Evolutionary conservation across 2,329 filamentous ascomycete species (phyloP).

Genomic region (Ceratocystis diversiconidia): DNA sequence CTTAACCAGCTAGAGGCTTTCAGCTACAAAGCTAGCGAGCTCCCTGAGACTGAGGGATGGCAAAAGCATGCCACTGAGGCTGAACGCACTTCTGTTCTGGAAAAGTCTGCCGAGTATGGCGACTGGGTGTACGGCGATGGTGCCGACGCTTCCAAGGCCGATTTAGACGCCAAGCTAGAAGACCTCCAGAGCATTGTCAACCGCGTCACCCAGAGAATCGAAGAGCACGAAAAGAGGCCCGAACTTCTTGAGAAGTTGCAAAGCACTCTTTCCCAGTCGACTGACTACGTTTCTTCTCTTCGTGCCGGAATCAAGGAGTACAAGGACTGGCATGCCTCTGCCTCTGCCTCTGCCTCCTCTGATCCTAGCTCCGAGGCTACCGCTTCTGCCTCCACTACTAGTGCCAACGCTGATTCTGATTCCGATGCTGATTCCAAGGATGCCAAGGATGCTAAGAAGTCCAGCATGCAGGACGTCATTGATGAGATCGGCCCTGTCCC

Average conservation of each 20-base stretch:
- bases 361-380: constrained; percentile 29
- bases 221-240: constrained; percentile 59
- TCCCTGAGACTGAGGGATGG: constrained; percentile 66
- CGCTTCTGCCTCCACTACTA: constrained; percentile 29
- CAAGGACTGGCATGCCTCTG: constrained; percentile 44
- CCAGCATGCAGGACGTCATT: constrained; percentile 32
- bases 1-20: constrained; percentile 87
- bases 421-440: constrained; percentile 29
- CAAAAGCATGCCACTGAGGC: constrained; percentile 53
- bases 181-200: constrained; percentile 62
- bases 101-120: constrained; percentile 53
- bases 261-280: constrained; percentile 55
- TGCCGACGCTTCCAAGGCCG: constrained; percentile 56
- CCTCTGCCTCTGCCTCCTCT: constrained; percentile 32
- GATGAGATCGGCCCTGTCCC: constrained; percentile 40
- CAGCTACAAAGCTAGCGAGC: constrained; percentile 76
- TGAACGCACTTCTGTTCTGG: constrained; percentile 51
- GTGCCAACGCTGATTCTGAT: constrained; percentile 40
- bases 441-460: constrained; percentile 33
- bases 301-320: constrained; percentile 56
- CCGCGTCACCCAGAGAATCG: constrained; percentile 61
- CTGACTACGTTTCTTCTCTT: constrained; percentile 55
- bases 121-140: constrained; percentile 91
- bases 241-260: constrained; percentile 52
- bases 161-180: constrained; percentile 63